Conservation (phyloP, 345 rosid species). For the Dipteronia sinensis region DNA sequence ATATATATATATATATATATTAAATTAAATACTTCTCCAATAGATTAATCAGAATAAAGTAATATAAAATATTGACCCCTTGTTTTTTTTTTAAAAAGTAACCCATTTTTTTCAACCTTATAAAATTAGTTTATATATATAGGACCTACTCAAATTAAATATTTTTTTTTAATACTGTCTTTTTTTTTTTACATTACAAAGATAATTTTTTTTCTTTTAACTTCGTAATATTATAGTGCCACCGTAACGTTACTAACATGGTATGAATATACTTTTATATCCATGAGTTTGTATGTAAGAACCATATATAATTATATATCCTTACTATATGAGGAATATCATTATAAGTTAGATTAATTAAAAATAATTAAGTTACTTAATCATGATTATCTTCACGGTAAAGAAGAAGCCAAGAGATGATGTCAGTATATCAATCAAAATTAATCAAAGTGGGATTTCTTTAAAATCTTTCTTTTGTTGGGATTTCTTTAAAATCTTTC, state of each 20-base stretch:
- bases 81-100: not conserved
- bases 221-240: too few species aligned
- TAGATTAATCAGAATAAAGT: not conserved
- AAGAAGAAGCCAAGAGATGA: not conserved
- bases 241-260: too few species aligned
- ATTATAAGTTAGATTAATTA: not conserved
- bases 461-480: not conserved
- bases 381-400: constrained; percentile 5
- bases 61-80: not conserved
- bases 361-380: not conserved
- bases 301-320: too few species aligned
- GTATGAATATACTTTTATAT: too few species aligned
- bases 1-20: too few species aligned
- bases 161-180: too few species aligned
- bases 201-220: too few species aligned
- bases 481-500: not conserved
- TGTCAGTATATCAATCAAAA: not conserved
- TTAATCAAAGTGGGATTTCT: constrained; percentile 3
- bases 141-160: too few species aligned
- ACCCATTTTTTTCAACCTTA: not conserved
- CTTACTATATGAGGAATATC: not conserved
- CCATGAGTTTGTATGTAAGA: too few species aligned
- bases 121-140: too few species aligned
- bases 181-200: too few species aligned
- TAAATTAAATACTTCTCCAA: not conserved